phyloP scores from a whole-genome alignment of 2,329 filamentous ascomycete genomes.

The Pseudogymnoascus sp. region DNA sequence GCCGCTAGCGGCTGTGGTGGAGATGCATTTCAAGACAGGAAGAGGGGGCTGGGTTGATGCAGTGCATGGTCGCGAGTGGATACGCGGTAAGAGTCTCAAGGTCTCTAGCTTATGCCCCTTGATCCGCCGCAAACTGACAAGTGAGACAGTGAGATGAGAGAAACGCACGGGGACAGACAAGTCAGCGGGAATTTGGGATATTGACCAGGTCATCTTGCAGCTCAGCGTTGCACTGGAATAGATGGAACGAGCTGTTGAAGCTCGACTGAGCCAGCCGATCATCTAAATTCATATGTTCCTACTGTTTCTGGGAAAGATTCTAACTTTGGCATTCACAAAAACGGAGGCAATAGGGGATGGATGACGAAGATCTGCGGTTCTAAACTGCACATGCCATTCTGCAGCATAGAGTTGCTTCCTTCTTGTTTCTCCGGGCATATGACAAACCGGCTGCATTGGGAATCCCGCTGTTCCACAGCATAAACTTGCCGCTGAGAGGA shows the following conservation, averaged over 20 bases:
- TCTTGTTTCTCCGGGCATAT: neutral
- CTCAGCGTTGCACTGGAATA: neutral
- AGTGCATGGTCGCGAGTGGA: neutral
- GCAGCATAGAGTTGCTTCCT: neutral
- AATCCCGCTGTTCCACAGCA: neutral
- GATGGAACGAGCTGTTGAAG: neutral
- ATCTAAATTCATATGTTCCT: neutral
- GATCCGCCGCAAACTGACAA: constrained; percentile 2
- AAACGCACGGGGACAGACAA: neutral
- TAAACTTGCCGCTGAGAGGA: neutral
- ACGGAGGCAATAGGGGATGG: neutral
- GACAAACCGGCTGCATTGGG: neutral
- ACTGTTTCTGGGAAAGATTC: neutral
- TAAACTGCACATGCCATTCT: neutral
- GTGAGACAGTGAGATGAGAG: neutral
- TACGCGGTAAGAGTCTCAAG: neutral
- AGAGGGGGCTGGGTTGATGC: neutral
- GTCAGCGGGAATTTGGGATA: neutral
- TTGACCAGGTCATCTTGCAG: neutral
- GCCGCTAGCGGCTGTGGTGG: neutral
- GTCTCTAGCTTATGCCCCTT: neutral
- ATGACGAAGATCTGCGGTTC: neutral
- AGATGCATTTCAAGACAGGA: constrained; percentile 4
- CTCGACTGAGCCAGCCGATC: neutral
- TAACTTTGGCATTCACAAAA: neutral